Evolutionary conservation across 495 filamentous ascomycete genomes (phyloP).

Genomic region (Aspergillus ostianus): DNA sequence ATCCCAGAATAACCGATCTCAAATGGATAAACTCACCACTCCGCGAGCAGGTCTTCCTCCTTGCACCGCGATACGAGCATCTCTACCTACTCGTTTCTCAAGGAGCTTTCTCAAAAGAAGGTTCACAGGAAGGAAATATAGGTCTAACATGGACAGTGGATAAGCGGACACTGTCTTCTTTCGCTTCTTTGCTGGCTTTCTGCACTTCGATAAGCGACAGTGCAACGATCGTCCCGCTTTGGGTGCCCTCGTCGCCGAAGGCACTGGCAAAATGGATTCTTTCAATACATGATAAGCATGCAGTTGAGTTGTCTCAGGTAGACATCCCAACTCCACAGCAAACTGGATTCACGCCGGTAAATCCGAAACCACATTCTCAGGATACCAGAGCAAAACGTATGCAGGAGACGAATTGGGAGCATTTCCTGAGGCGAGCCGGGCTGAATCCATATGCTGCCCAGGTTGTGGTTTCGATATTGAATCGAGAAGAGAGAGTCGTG

Average conservation of each 20-base stretch:
- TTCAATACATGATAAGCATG: conserved; percentile 29
- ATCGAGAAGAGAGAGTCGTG: no score
- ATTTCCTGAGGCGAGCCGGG: conserved; percentile 69
- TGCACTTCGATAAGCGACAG: conserved; percentile 13
- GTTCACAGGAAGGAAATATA: background rate
- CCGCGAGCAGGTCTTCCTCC: conserved; percentile 52
- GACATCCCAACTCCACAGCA: background rate
- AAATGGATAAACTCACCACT: conserved; percentile 42
- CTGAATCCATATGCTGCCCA: conserved; percentile 83
- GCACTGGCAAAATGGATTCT: conserved; percentile 37
- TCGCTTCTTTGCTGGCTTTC: conserved; percentile 18
- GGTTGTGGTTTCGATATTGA: conserved; percentile 48
- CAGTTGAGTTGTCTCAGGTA: conserved; percentile 11
- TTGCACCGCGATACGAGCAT: conserved; percentile 63
- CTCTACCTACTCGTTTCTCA: conserved; percentile 64
- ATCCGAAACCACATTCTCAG: conserved; percentile 7
- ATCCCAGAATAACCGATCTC: conserved; percentile 3
- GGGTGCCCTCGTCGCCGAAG: conserved; percentile 34
- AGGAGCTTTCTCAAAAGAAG: background rate
- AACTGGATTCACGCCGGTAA: conserved; percentile 16
- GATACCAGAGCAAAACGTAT: conserved; percentile 17
- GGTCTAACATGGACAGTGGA: conserved; percentile 6
- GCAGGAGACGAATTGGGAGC: conserved; percentile 67
- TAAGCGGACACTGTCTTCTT: conserved; percentile 9
- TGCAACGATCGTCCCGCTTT: conserved; percentile 34